These are phyloP conservation scores for Gentiana straminea DNA, from an alignment of 257 asterid species.

Conservation along the genomic window DNA sequence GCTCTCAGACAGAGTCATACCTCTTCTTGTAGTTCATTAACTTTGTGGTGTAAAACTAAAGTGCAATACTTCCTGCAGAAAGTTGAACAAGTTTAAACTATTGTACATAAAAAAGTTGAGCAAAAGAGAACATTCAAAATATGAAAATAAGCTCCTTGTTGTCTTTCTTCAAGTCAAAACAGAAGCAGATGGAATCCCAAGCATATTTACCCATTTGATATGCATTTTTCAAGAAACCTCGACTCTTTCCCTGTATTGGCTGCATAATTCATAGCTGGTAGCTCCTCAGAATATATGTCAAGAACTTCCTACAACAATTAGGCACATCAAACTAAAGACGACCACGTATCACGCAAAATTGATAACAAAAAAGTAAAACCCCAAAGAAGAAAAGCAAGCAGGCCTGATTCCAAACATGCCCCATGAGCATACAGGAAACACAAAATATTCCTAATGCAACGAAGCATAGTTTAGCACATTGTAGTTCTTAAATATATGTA, in stretches of 20 bases:
- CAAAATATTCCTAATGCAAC: too few species aligned
- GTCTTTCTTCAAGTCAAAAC: constrained; percentile 1
- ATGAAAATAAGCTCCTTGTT: too few species aligned
- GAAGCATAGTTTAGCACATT: too few species aligned
- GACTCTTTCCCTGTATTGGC: constrained; percentile 90
- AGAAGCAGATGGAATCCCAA: constrained; percentile 1
- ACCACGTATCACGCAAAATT: neutral
- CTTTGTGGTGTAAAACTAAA: constrained; percentile 45
- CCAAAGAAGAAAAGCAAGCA: too few species aligned
- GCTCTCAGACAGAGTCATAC: constrained; percentile 26
- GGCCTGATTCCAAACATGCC: too few species aligned
- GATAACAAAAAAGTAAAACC: neutral
- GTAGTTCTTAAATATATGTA: too few species aligned
- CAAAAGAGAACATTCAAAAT: neutral
- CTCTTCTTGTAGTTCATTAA: constrained; percentile 30
- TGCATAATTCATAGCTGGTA: constrained; percentile 87
- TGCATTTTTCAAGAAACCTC: constrained; percentile 70
- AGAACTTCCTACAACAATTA: constrained; percentile 52
- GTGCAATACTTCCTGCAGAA: constrained; percentile 74
- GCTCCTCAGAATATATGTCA: constrained; percentile 57
- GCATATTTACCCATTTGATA: constrained; percentile 59
- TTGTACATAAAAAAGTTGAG: neutral
- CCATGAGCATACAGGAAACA: too few species aligned
- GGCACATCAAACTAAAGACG: neutral
- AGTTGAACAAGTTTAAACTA: constrained; percentile 8